Evolutionary conservation across 2,329 filamentous ascomycete genomes (phyloP).

Genomic region (Penicillium sp.): DNA sequence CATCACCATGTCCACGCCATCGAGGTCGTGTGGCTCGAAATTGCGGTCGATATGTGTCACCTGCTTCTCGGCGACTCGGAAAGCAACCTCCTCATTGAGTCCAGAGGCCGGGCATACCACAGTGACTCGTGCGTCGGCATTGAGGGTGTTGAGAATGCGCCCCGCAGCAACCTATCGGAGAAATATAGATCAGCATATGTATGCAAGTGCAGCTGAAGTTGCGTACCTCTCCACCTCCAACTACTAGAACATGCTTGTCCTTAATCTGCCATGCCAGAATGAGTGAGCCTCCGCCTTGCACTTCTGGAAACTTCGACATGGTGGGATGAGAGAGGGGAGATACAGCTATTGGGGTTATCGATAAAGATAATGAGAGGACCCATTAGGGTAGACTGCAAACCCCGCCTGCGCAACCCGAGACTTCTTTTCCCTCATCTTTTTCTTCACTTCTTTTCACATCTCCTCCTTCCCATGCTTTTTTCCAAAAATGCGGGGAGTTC

Average conservation of each 20-base stretch:
- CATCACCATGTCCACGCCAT: constrained; percentile 81
- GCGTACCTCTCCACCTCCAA: constrained; percentile 87
- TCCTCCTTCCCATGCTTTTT: constrained; percentile 18
- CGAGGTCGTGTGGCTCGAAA: constrained; percentile 85
- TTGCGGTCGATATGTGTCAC: constrained; percentile 78
- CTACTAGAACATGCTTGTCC: constrained; percentile 84
- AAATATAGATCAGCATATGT: constrained; percentile 23
- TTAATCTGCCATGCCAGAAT: constrained; percentile 96
- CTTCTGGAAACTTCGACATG: constrained; percentile 68
- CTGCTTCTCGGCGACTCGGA: constrained; percentile 73
- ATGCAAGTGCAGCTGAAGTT: constrained; percentile 17
- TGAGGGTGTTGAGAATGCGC: constrained; percentile 89
- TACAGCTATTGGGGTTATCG: constrained; percentile 13
- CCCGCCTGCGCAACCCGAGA: constrained; percentile 16
- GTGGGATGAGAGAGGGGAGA: constrained; percentile 18
- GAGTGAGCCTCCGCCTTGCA: constrained; percentile 88
- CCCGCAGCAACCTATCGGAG: constrained; percentile 80
- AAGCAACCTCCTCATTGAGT: constrained; percentile 83
- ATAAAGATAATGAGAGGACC: constrained; percentile 12
- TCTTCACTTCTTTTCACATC: constrained; percentile 20
- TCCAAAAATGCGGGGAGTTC: constrained; percentile 61
- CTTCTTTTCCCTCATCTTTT: constrained; percentile 15
- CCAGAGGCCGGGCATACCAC: constrained; percentile 78
- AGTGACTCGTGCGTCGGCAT: constrained; percentile 88
- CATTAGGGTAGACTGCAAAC: constrained; percentile 16